Base-by-base conservation (phyloP, 2,329 filamentous ascomycete genomes). In the Fusarium avenaceum region DNA sequence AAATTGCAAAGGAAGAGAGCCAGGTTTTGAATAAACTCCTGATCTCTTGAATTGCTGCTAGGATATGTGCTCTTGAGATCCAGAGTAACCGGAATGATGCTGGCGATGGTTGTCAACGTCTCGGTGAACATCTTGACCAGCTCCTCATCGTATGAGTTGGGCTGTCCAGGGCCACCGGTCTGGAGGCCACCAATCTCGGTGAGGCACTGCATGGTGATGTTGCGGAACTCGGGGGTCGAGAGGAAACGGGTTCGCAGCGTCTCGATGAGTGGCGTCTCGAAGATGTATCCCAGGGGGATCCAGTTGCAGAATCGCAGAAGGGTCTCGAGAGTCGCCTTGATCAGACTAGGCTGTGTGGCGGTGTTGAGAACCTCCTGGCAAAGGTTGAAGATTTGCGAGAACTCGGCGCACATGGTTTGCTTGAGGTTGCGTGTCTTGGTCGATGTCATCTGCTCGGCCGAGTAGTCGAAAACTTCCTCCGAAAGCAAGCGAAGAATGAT, bases 391-490 rank as follows among this genome's bases (percentile, higher is more conserved):
- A 99, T 99, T 57, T 94, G 93, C 2, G 96, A 97, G 80, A 99
- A 99, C 81, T 99, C 96, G 78, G 94, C 91, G 80, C 94, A 97
- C 96, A 99, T 99, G 70, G 93, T 97, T 72, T 94, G 95, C 85
- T 99, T 99, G 67, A 99, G 86, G 79, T 96, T 97, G 75, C 94
- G 90, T 40, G 94, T 97, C 85, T 99, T 99, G 61, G 92, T 89
- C 38, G 95, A 97, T n/a, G 96, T 99, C 95, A 99, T 97, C 79
- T 97, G 93, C 77, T 99, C 96, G 69, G 95, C 93, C 2, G 96
- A 99, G 81, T 96, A 99, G 83, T 99, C 96, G 77, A 99, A 99
- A 38, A 99, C 95, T 80, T 99, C 96, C 80, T 99, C 96, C 8
- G 96, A 99, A 45, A 99, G 87, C 74, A 99, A 84, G 63, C 96